These are phyloP conservation scores for Collybia mongolica DNA, from an alignment of 768 basidiomycete species.

Conservation along the genomic window DNA sequence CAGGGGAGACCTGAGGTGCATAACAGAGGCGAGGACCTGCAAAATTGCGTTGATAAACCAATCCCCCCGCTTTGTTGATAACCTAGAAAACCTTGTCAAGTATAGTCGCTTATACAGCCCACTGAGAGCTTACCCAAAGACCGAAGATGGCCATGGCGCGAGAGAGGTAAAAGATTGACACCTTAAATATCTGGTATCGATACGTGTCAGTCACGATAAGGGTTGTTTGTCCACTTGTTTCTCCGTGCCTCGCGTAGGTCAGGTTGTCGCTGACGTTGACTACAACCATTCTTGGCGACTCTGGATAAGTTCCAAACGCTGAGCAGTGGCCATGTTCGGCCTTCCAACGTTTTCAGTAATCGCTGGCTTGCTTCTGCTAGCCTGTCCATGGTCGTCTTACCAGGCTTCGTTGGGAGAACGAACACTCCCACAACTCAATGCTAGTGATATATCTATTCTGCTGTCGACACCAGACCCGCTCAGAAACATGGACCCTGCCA, in stretches of 20 bases:
- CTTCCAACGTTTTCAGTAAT: slow-evolving; percentile 8
- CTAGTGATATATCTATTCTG: slow-evolving; percentile 49
- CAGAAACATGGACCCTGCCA: slow-evolving; percentile 62
- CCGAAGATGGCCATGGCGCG: slow-evolving; percentile 72
- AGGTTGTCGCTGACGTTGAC: neutral
- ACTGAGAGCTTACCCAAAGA: slow-evolving; percentile 64
- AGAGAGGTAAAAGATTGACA: neutral
- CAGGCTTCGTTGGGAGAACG: slow-evolving; percentile 42
- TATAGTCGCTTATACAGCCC: neutral
- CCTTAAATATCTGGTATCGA: too few relatives aligned
- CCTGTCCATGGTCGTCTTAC: slow-evolving; percentile 26
- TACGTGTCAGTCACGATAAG: too few relatives aligned
- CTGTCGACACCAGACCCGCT: slow-evolving; percentile 60
- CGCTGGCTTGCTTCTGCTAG: slow-evolving; percentile 25
- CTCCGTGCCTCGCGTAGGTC: too few relatives aligned
- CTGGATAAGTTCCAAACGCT: neutral
- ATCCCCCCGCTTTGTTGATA: slow-evolving; percentile 97
- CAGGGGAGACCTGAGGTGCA: neutral
- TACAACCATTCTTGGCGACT: too few relatives aligned
- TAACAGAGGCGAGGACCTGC: slow-evolving; percentile 56
- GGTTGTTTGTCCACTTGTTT: too few relatives aligned
- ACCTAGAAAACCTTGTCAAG: slow-evolving; percentile 49
- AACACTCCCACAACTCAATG: slow-evolving; percentile 42
- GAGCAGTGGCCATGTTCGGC: neutral
- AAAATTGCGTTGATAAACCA: slow-evolving; percentile 92